Percentiles rank a stretch among this genome's conserved stretches.
Conservation (phyloP, 2,329 filamentous ascomycete species). For the Akanthomyces muscarius region DNA sequence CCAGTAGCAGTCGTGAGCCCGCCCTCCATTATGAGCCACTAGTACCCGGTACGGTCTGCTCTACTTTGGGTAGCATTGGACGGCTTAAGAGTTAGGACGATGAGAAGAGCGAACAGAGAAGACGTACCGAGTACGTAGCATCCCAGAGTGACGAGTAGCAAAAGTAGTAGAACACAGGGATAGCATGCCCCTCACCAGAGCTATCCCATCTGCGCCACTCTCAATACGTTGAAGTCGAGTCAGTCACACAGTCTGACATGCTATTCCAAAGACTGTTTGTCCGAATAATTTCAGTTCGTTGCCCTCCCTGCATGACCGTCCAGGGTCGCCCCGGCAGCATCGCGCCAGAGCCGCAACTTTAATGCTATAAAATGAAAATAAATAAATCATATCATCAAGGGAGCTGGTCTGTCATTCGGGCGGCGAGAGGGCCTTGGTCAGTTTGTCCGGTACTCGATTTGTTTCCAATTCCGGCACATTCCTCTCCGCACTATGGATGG, state of each 20-base stretch:
- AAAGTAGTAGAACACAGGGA: not conserved
- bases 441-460: not conserved
- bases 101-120: not conserved
- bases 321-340: not conserved
- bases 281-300: too few species aligned
- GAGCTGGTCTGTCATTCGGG: not conserved
- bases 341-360: not conserved
- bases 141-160: not conserved
- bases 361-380: too few species aligned
- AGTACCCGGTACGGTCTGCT: not conserved
- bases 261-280: too few species aligned
- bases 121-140: not conserved
- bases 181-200: not conserved
- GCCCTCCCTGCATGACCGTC: too few species aligned
- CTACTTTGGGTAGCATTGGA: not conserved
- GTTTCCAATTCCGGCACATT: slow-evolving; percentile 8
- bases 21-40: not conserved
- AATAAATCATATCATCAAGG: too few species aligned
- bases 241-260: not conserved
- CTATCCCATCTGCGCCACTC: not conserved
- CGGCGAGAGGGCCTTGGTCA: not conserved
- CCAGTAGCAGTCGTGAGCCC: not conserved
- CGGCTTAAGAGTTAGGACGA: not conserved
- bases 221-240: not conserved
- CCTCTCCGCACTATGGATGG: not conserved